These are phyloP conservation scores for Xylaria castorea DNA, from an alignment of 495 filamentous ascomycete species.

Conservation along the genomic window DNA sequence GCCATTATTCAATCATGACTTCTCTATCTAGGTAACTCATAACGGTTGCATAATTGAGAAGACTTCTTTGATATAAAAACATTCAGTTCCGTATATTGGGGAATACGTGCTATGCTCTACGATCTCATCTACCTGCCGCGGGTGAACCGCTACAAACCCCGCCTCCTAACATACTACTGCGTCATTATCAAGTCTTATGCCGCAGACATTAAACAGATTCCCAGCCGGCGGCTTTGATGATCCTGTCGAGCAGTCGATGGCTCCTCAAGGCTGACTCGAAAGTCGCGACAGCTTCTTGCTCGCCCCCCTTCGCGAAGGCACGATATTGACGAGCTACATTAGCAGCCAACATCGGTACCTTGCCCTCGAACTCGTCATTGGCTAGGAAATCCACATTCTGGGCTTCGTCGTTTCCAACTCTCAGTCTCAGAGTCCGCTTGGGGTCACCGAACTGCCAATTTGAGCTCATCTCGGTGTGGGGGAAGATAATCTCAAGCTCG, in stretches of 20 bases:
- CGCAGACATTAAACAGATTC: conserved; percentile 14
- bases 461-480: neutral
- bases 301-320: conserved; percentile 42
- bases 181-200: neutral
- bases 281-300: conserved; percentile 21
- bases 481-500: conserved; percentile 47
- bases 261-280: conserved; percentile 29
- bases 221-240: conserved; percentile 28
- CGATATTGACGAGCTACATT: conserved; percentile 42
- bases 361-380: conserved; percentile 27
- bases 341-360: conserved; percentile 29
- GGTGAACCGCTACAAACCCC: neutral
- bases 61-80: neutral
- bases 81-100: neutral
- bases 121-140: neutral
- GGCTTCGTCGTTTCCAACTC: neutral
- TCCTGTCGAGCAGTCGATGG: conserved; percentile 29
- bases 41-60: neutral
- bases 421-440: neutral
- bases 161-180: no score
- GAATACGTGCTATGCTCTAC: neutral
- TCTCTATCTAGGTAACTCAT: neutral
- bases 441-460: neutral
- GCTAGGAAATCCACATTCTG: conserved; percentile 11
- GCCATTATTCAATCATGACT: neutral